Evolutionary conservation across 371 early-diverging fungal genomes (phyloP), one percentile per base, ranked within the genome.

Genomic region (Dichotomocladium elegans): DNA sequence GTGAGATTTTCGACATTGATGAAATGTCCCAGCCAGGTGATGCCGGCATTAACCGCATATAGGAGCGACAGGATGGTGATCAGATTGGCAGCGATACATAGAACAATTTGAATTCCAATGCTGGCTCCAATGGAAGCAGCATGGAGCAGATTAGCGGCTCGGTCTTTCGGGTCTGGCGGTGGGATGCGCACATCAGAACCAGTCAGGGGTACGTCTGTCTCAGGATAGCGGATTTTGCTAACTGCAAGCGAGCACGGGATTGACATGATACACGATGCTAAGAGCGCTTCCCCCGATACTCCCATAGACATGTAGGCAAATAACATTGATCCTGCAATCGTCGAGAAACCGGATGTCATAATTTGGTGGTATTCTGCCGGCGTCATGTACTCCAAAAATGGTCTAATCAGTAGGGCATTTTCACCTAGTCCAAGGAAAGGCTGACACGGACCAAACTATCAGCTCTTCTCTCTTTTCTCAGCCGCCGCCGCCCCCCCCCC

Each of bases 201-300:
- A 26, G 94, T 87, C 55, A 88, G 47, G 6, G 93, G 82, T 40
- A 85, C 85, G 47, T 89, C 92, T 17, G 74, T 82, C 66, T 95
- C 95, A 1, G 95, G 95, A 61, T 80, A 87, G 19, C 63, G 57
- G 9, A 63, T 47, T 75, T 93, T 93, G 74, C 91, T 89, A 41
- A 95, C 78, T 22, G 90, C 85, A 25, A 95, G 65, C 3, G 91
- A 87, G 64, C 91, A 88, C 1, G 95, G 95, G 41, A 93, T 86
- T 10, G 95, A 95, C 94, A 94, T 94, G 79, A 94, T 79, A 65
- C 93, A 94, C 3, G 91, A 83, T 1, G 94, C 91, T 61, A 91
- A 72, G 7, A 91, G 57, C 26, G 84, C 79, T 35, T 82, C 70
- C 17, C 87, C 76, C 46, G 81, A 74, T 3, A 86, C 82, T 34